phyloP scores from a whole-genome alignment of 495 filamentous ascomycete genomes.

The Penicillium herquei region DNA sequence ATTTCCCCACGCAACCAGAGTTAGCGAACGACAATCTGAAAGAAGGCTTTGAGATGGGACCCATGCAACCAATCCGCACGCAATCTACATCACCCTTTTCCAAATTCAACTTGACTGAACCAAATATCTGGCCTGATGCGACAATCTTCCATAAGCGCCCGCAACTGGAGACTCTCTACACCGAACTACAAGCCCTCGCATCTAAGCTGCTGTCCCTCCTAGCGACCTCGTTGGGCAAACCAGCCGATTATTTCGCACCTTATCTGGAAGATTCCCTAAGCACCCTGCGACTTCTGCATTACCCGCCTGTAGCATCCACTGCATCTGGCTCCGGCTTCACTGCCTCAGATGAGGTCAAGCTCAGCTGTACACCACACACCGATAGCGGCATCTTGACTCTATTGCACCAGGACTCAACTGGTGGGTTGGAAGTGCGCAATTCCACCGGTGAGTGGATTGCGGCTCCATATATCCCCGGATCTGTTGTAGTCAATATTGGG shows the following conservation, averaged over 20 bases:
- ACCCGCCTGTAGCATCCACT: slow-evolving; percentile 21
- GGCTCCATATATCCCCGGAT: slow-evolving; percentile 42
- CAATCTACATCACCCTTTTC: slow-evolving; percentile 1
- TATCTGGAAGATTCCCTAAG: slow-evolving; percentile 40
- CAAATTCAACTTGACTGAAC: slow-evolving; percentile 40
- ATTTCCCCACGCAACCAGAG: slow-evolving; percentile 41
- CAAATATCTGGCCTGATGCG: slow-evolving; percentile 41
- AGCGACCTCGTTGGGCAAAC: slow-evolving; percentile 38
- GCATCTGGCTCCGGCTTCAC: slow-evolving; percentile 5
- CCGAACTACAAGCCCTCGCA: slow-evolving; percentile 41
- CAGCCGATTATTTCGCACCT: slow-evolving; percentile 33
- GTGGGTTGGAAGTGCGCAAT: slow-evolving; percentile 44
- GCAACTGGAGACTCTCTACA: slow-evolving; percentile 36
- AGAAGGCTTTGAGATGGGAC: slow-evolving; percentile 49
- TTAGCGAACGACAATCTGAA: slow-evolving; percentile 39
- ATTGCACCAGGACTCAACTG: slow-evolving; percentile 41
- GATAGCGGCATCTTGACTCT: slow-evolving; percentile 45
- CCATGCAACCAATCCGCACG: slow-evolving; percentile 10
- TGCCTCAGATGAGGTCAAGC: slow-evolving; percentile 24
- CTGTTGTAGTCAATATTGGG: slow-evolving; percentile 51
- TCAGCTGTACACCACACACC: slow-evolving; percentile 47
- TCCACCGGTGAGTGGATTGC: slow-evolving; percentile 41
- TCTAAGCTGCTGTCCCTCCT: slow-evolving; percentile 39
- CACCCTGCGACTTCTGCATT: slow-evolving; percentile 44
- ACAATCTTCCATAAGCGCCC: slow-evolving; percentile 12